Evolutionary conservation across 1,284 basidiomycete species (phyloP).

Genomic region (Lentinus polychrous): DNA sequence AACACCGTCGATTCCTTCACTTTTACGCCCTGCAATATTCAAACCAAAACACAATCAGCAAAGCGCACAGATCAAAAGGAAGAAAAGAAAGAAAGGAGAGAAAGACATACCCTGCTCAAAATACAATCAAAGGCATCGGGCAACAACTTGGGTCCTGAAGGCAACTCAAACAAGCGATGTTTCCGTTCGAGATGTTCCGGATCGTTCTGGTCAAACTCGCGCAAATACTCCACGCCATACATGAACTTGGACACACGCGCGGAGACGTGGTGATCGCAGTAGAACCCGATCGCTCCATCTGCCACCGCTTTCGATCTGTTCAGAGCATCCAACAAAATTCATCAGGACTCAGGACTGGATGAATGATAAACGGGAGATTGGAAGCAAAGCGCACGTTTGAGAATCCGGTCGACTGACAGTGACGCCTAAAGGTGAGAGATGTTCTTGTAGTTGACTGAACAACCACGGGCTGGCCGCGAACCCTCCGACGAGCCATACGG

Average conservation of each 20-base stretch:
- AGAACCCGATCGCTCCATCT: constrained; percentile 75
- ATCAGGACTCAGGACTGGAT: neutral
- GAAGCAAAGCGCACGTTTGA: constrained; percentile 48
- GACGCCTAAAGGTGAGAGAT: constrained; percentile 46
- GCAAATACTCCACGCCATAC: constrained; percentile 74
- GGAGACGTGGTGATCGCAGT: constrained; percentile 74
- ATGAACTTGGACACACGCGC: constrained; percentile 71
- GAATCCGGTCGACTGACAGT: constrained; percentile 67
- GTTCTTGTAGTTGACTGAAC: constrained; percentile 65
- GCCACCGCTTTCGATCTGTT: constrained; percentile 74
- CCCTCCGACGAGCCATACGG: constrained; percentile 73
- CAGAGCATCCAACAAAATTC: constrained; percentile 1
- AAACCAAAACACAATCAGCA: neutral
- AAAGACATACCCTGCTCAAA: constrained; percentile 47
- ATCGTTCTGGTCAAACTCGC: constrained; percentile 57
- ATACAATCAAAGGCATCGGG: constrained; percentile 79
- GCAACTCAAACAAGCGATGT: constrained; percentile 63
- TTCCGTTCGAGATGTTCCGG: constrained; percentile 57
- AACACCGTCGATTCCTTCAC: constrained; percentile 77
- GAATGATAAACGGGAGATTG: constrained; percentile 1
- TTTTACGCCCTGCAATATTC: constrained; percentile 61
- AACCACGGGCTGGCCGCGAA: constrained; percentile 77
- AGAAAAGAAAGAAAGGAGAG: constrained; percentile 9
- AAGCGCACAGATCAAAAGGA: no score
- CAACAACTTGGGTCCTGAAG: constrained; percentile 64